Conservation (phyloP, 345 rosid species). For the Linum usitatissimum region DNA sequence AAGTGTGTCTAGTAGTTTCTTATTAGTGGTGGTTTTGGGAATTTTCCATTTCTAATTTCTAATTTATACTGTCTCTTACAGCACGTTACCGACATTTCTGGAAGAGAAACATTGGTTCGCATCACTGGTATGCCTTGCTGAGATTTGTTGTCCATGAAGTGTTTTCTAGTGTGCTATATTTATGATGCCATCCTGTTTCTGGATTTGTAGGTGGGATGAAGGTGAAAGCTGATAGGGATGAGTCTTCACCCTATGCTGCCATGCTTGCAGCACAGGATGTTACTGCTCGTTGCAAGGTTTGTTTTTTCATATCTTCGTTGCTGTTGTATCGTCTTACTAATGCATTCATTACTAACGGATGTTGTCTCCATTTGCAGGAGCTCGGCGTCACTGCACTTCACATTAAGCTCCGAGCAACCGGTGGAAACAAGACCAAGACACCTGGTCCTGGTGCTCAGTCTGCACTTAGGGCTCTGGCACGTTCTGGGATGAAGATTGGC, state of each 20-base stretch:
- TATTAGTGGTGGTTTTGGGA: background rate
- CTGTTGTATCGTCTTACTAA: background rate
- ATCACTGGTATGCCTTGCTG: conserved; percentile 44
- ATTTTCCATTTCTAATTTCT: background rate
- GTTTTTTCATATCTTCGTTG: background rate
- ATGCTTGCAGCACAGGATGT: conserved; percentile 96
- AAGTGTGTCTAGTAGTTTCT: conserved; percentile 13
- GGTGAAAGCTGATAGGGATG: conserved; percentile 91
- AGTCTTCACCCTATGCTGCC: conserved; percentile 89
- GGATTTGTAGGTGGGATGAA: conserved; percentile 65
- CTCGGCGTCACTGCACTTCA: conserved; percentile 75
- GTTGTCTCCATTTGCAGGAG: conserved; percentile 31
- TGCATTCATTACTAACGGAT: background rate
- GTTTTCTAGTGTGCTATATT: background rate
- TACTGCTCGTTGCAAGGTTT: conserved; percentile 71
- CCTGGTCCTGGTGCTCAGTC: conserved; percentile 92
- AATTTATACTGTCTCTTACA: conserved; percentile 15
- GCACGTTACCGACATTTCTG: conserved; percentile 92
- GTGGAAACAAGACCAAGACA: conserved; percentile 79
- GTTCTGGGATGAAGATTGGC: conserved; percentile 90
- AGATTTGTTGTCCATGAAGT: background rate
- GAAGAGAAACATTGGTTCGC: conserved; percentile 87
- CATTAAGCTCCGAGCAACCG: conserved; percentile 80
- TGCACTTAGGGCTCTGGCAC: conserved; percentile 88
- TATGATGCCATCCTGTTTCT: background rate